phyloP scores from a whole-genome alignment of 768 basidiomycete species.

The Daedaleopsis nitida region DNA sequence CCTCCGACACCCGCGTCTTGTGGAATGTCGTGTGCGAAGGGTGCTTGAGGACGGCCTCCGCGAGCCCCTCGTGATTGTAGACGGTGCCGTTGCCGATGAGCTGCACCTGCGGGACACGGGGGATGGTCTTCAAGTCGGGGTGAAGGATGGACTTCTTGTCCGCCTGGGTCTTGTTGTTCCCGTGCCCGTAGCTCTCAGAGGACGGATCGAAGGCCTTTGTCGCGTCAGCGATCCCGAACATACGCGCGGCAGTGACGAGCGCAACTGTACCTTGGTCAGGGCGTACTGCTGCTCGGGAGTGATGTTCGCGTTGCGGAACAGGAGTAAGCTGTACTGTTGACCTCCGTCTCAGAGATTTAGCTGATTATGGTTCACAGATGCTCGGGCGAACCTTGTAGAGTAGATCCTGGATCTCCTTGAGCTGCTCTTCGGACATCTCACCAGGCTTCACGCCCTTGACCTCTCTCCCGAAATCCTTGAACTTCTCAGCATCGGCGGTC shows the following conservation, averaged over 20 bases:
- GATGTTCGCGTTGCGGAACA: conserved; percentile 71
- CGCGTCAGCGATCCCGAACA: background rate
- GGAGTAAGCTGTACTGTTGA: conserved; percentile 63
- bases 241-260: background rate
- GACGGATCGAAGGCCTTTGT: conserved; percentile 74
- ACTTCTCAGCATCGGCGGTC: conserved; percentile 68
- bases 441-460: conserved; percentile 76
- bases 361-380: too few species aligned
- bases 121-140: conserved; percentile 89
- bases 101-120: conserved; percentile 86
- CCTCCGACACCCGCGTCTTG: conserved; percentile 70
- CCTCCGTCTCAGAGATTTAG: too few species aligned
- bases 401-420: conserved; percentile 66
- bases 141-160: conserved; percentile 82
- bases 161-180: conserved; percentile 81
- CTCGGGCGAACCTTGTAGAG: conserved; percentile 66
- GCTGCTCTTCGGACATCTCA: conserved; percentile 57
- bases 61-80: conserved; percentile 78
- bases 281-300: conserved; percentile 85
- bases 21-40: conserved; percentile 88
- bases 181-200: conserved; percentile 75
- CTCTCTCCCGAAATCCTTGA: conserved; percentile 73
- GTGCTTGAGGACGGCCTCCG: conserved; percentile 79
- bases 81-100: conserved; percentile 88
- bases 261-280: conserved; percentile 68